Base-by-base conservation (phyloP, 345 rosid genomes). In the Hibiscus mutabilis region DNA sequence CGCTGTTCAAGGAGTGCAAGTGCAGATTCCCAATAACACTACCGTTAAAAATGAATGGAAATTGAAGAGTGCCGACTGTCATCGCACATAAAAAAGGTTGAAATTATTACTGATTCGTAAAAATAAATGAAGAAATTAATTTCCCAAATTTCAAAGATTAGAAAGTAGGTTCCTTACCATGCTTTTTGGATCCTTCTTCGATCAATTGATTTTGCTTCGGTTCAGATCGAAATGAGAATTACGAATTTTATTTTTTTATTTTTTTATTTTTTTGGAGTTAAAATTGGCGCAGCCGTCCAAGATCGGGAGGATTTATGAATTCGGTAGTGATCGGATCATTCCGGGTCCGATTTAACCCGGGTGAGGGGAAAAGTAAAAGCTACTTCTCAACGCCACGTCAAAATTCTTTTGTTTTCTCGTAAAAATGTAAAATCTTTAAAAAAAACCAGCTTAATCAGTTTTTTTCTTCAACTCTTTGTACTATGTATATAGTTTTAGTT, bases 61-160 rank as follows among this genome's bases (percentile, higher is more conserved):
- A 82, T 95, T 92, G 83, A 95, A 95, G 69, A 92, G 88, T 15
- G 99, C 96, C 68, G 97, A 95, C 96, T 91, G 90, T 40, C 31
- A 52, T 46, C 19, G 53, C 52, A 70, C 55, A 21, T 58, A 14
- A 40, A 51, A 16, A 58, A n/a, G n/a, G n/a, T n/a, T n/a, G n/a
- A n/a, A n/a, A n/a, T n/a, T n/a, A n/a, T n/a, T n/a, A n/a, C n/a
- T n/a, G n/a, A n/a, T n/a, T n/a, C n/a, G n/a, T n/a, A n/a, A n/a
- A n/a, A n/a, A n/a, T n/a, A n/a, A n/a, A n/a, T n/a, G n/a, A n/a
- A 14, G 33, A 46, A 40, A 14, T 4, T 4, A 3, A 24, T 22
- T 24, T 46, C 13, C n/a, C 37, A 66, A 24, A 14, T 44, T 46
- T 66, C 14, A 31, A 24, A 66, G 46, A 53, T 31, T 6, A 14